These are phyloP conservation scores for Ustilago trichophora DNA, from an alignment of 1,284 basidiomycete species.

Conservation along the genomic window DNA sequence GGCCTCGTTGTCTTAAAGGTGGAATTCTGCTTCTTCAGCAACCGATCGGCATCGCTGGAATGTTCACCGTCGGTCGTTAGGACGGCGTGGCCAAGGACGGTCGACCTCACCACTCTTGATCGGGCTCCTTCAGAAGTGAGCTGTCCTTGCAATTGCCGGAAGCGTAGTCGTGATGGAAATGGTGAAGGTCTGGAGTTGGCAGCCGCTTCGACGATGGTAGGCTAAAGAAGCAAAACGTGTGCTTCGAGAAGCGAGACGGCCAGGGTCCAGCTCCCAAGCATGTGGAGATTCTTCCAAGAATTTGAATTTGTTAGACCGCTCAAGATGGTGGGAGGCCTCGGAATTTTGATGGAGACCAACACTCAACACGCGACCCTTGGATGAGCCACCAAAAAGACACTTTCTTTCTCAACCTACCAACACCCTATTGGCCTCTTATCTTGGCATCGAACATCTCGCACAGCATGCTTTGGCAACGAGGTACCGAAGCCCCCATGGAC, in stretches of 20 bases:
- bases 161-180: too few relatives aligned
- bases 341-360: constrained; percentile 23
- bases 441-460: too few relatives aligned
- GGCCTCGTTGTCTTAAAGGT: not conserved
- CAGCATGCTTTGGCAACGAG: constrained; percentile 43
- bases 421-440: too few relatives aligned
- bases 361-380: constrained; percentile 26
- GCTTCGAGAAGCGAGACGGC: not conserved
- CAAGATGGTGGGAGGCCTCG: not conserved
- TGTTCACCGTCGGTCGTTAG: too few relatives aligned
- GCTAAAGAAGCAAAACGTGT: too few relatives aligned
- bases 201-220: too few relatives aligned
- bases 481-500: constrained; percentile 59
- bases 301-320: constrained; percentile 12
- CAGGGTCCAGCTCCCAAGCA: constrained; percentile 8
- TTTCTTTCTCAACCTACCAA: constrained; percentile 2
- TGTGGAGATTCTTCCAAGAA: constrained; percentile 10
- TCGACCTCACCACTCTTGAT: too few relatives aligned
- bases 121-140: too few relatives aligned
- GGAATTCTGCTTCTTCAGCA: not conserved
- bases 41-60: not conserved
- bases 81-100: too few relatives aligned
- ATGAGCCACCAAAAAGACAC: constrained; percentile 2
- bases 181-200: too few relatives aligned
- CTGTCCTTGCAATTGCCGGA: too few relatives aligned